Evolutionary conservation across 257 asterid species (phyloP).

Genomic region (Prunella vulgaris): DNA sequence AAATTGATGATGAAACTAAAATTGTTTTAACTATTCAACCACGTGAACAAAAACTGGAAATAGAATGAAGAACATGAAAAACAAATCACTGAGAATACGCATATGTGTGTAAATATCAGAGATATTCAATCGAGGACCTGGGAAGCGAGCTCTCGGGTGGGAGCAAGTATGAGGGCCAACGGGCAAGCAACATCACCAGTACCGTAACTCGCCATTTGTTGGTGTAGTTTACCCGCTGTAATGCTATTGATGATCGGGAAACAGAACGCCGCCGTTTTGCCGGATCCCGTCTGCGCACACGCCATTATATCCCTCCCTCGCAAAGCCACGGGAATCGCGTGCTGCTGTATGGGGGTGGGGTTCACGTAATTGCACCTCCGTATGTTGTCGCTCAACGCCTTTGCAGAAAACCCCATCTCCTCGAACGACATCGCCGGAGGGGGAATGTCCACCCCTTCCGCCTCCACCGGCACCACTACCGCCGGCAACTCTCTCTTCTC

Average conservation of each 20-base stretch:
- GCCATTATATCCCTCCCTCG: conserved; percentile 81
- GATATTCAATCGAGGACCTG: conserved; percentile 39
- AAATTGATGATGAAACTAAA: neutral
- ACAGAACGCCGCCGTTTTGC: conserved; percentile 84
- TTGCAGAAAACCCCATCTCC: conserved; percentile 38
- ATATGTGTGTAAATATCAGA: neutral
- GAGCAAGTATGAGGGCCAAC: conserved; percentile 61
- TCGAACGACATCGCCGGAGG: conserved; percentile 50
- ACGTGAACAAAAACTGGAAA: neutral
- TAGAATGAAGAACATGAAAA: neutral
- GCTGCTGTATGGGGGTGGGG: conserved; percentile 73
- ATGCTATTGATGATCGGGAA: conserved; percentile 59
- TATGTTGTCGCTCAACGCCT: conserved; percentile 42
- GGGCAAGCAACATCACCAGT: conserved; percentile 28
- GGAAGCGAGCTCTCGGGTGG: conserved; percentile 71
- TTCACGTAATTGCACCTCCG: conserved; percentile 51
- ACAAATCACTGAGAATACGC: neutral
- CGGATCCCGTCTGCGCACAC: conserved; percentile 85
- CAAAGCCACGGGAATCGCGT: conserved; percentile 67
- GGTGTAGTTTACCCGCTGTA: conserved; percentile 12
- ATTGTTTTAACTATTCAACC: neutral
- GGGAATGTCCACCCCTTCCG: conserved; percentile 53
- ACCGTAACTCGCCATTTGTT: neutral
- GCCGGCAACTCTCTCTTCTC: neutral
- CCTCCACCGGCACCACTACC: conserved; percentile 43